Conservation (phyloP, 1,139 yeast species). For the Kodamaea arcana region DNA sequence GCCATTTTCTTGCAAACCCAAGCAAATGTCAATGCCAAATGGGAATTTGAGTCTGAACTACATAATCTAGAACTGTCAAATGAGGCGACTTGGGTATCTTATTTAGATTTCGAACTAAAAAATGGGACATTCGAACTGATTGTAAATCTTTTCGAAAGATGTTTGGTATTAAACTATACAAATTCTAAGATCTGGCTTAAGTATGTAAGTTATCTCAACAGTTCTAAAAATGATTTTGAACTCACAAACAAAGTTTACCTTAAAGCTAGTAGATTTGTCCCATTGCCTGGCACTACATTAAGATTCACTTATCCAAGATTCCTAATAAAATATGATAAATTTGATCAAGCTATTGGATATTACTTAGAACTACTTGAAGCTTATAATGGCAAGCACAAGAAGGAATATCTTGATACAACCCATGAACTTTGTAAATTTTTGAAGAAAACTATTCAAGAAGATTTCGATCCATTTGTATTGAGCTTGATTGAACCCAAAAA, state of each 20-base stretch:
- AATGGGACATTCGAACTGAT: slow-evolving; percentile 8
- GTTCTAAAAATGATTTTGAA: slow-evolving; percentile 11
- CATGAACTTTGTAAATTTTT: slow-evolving; percentile 8
- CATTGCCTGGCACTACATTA: slow-evolving; percentile 33
- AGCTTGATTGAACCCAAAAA: slow-evolving; percentile 5
- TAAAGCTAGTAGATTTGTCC: slow-evolving; percentile 44
- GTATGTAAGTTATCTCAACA: slow-evolving; percentile 43
- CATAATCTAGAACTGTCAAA: slow-evolving; percentile 26
- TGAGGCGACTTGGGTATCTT: slow-evolving; percentile 45
- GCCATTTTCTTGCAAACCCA: slow-evolving; percentile 46
- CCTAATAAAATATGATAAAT: slow-evolving; percentile 18
- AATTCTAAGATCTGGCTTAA: slow-evolving; percentile 53
- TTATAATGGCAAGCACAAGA: slow-evolving; percentile 17
- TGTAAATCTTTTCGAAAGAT: slow-evolving; percentile 52
- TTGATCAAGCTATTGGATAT: slow-evolving; percentile 25
- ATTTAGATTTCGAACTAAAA: slow-evolving; percentile 43
- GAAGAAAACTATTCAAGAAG: slow-evolving; percentile 16
- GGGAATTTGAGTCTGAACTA: slow-evolving; percentile 59
- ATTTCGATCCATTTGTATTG: slow-evolving; percentile 14
- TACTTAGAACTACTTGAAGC: slow-evolving; percentile 25
- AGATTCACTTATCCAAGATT: slow-evolving; percentile 41
- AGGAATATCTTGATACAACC: slow-evolving; percentile 21
- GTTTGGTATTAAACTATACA: slow-evolving; percentile 54
- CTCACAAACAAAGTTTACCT: slow-evolving; percentile 26
- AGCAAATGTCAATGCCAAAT: slow-evolving; percentile 46